Evolutionary conservation across 352 stramenopile species (phyloP).

Genomic region (Phytopythium kandeliae): DNA sequence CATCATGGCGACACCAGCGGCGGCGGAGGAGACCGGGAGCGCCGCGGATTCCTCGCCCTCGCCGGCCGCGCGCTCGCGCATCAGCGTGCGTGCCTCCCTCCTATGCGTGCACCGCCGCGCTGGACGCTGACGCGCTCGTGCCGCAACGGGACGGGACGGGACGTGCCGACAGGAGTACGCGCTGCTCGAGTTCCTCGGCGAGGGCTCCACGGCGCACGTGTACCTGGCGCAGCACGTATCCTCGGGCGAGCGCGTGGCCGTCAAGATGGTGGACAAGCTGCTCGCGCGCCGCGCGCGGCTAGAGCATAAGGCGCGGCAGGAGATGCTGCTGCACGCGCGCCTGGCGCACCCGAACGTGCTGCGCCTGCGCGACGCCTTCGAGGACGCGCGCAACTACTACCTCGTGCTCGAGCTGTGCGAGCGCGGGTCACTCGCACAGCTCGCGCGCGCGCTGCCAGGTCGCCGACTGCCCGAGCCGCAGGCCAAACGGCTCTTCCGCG

Average conservation of each 20-base stretch:
- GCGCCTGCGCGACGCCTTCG: conserved; percentile 46
- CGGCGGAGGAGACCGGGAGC: too few species aligned
- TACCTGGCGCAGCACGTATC: conserved; percentile 54
- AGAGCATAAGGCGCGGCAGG: conserved; percentile 54
- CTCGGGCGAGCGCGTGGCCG: conserved; percentile 36
- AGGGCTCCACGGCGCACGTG: conserved; percentile 72
- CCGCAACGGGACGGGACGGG: too few species aligned
- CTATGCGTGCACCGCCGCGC: not conserved
- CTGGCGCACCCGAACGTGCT: conserved; percentile 53
- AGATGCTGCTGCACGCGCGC: conserved; percentile 63
- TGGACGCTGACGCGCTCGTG: not conserved
- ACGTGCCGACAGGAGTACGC: conserved; percentile 74
- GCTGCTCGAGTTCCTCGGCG: conserved; percentile 67
- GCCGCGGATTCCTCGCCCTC: too few species aligned
- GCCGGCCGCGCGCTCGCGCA: conserved; percentile 1
- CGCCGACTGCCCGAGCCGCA: conserved; percentile 35
- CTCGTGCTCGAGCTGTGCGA: conserved; percentile 67
- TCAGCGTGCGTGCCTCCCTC: not conserved
- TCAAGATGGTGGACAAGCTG: conserved; percentile 85
- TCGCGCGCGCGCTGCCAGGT: conserved; percentile 28
- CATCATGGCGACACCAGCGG: too few species aligned
- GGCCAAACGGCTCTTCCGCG: conserved; percentile 45
- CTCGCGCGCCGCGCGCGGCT: conserved; percentile 50
- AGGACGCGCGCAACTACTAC: conserved; percentile 75
- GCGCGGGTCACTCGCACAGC: conserved; percentile 34